Conservation (phyloP, 129 eudicot species). For the Centaurea solstitialis region DNA sequence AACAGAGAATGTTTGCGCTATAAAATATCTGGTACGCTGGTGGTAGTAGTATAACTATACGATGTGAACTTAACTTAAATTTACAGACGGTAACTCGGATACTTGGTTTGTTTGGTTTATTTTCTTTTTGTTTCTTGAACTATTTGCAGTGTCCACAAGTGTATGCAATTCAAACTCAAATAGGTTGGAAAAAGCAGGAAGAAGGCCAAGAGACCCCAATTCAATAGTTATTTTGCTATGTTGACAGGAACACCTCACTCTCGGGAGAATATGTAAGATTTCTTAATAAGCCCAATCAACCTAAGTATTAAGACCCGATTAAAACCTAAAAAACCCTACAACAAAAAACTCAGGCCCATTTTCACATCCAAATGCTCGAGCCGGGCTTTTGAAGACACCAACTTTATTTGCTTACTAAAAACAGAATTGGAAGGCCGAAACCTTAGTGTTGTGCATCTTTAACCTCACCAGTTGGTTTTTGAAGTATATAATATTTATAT, state of each 20-base stretch:
- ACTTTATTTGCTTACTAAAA: neutral
- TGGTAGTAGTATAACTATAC: too few species aligned
- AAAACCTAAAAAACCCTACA: too few species aligned
- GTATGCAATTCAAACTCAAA: slow-evolving; percentile 19
- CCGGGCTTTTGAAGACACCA: neutral
- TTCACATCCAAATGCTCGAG: neutral
- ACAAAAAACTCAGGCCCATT: too few species aligned
- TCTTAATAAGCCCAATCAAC: neutral
- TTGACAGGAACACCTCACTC: slow-evolving; percentile 13
- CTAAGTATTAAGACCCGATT: too few species aligned
- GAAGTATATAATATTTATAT: too few species aligned
- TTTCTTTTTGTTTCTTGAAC: slow-evolving; percentile 4
- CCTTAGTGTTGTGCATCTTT: neutral
- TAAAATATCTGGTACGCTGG: too few species aligned
- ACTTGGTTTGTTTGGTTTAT: neutral
- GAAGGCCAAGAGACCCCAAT: slow-evolving; percentile 66
- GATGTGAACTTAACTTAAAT: too few species aligned
- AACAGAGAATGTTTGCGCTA: too few species aligned
- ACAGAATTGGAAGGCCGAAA: neutral
- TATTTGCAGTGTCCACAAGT: slow-evolving; percentile 45
- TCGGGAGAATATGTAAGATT: slow-evolving; percentile 42
- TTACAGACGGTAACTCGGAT: too few species aligned
- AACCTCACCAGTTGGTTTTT: neutral
- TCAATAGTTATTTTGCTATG: slow-evolving; percentile 9
- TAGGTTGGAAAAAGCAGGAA: slow-evolving; percentile 65